Base-by-base conservation (phyloP, 495 filamentous ascomycete genomes). In the Aspergillus egyptiacus region DNA sequence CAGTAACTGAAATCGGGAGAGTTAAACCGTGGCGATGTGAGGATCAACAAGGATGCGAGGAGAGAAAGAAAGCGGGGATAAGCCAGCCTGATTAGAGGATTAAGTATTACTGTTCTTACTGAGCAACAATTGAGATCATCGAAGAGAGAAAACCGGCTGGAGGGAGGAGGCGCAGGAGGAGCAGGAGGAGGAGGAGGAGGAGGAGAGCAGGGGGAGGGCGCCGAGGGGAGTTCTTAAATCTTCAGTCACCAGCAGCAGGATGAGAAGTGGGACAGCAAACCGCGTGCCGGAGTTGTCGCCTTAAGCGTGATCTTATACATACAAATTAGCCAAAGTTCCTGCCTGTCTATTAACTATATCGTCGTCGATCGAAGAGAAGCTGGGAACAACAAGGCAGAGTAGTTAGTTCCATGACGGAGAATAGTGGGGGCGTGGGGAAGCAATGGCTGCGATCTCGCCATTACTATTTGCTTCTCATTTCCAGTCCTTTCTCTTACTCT, bases 361-460 rank as follows among this genome's bases (percentile, higher is more conserved):
- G n/a, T n/a, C n/a, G n/a, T n/a, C n/a, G n/a, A n/a, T n/a, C n/a
- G n/a, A n/a, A n/a, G n/a, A n/a, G n/a, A n/a, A n/a, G n/a, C n/a
- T n/a, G n/a, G n/a, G n/a, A n/a, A n/a, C 30, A 32, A n/a, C 31
- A 33, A 33, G 14, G 28, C n/a, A 32, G 25, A 27, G 22, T 41
- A 42, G 23, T 43, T 9, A 36, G 34, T 19, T 55, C 51, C 50
- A 61, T 57, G 54, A 55, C 53, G 55, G 59, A 62, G 55, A 56
- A 55, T 33, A 28, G 59, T 58, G 55, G 55, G 55, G 56, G 55
- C 50, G 55, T 58, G 55, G 59, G 59, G 54, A 48, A 51, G 45
- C 27, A 41, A 40, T 35, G 39, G 30, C 22, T 49, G 28, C 41
- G 41, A 31, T 44, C 41, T 19, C 41, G 14, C 27, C 9, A 14